Evolutionary conservation across 2,329 filamentous ascomycete species (phyloP).

Genomic region (Fonsecaea monophora): DNA sequence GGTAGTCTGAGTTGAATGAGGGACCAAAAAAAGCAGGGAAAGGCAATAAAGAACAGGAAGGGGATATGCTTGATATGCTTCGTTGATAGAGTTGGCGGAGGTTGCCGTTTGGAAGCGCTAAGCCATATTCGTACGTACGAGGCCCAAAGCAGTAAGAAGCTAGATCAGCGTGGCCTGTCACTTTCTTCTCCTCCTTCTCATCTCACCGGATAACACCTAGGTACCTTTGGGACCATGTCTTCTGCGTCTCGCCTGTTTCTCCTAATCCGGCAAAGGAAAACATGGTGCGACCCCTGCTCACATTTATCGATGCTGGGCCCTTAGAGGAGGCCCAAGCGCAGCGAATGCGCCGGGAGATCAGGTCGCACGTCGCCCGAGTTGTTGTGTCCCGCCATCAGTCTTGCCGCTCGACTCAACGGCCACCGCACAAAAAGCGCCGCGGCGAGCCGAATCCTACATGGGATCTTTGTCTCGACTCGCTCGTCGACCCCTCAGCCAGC

Average conservation of each 20-base stretch:
- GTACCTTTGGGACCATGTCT: no score
- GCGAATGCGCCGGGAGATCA: slow-evolving; percentile 18
- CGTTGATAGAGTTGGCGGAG: background rate
- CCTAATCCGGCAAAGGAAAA: background rate
- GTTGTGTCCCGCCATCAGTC: background rate
- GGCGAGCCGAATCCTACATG: slow-evolving; percentile 7
- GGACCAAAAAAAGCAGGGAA: background rate
- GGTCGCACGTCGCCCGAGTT: slow-evolving; percentile 22
- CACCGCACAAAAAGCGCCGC: background rate
- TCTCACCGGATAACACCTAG: background rate
- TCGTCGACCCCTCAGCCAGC: background rate
- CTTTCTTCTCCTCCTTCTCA: background rate
- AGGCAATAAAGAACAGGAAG: no score
- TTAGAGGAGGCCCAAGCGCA: slow-evolving; percentile 4
- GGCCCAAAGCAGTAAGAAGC: background rate
- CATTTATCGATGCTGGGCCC: slow-evolving; percentile 18
- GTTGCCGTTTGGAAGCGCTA: background rate
- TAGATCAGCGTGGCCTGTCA: background rate
- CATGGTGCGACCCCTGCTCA: slow-evolving; percentile 17
- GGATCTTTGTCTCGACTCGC: slow-evolving; percentile 9
- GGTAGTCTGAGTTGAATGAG: background rate
- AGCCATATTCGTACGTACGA: background rate
- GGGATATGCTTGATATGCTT: no score
- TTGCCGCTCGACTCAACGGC: background rate
- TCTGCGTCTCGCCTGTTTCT: background rate